Evolutionary conservation across 1,284 basidiomycete genomes (phyloP), one percentile per base, ranked within the genome.

Genomic region (Malassezia dermatis): DNA sequence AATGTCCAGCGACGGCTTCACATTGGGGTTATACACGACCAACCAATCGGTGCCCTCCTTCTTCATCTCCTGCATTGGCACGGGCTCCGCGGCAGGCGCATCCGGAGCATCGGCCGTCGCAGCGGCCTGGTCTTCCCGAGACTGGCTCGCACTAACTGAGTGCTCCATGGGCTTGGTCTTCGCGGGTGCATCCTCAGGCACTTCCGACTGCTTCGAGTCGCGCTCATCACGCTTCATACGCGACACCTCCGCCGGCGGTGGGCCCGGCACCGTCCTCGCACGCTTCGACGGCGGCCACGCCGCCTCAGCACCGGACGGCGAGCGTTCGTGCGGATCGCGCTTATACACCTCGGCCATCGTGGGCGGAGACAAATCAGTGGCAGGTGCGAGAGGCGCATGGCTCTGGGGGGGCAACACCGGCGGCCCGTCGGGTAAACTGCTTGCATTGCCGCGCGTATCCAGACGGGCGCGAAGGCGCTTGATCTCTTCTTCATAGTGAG

Each of bases 21-120:
- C 82, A 66, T 86, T 85, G 13, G 87, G 85, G 74, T 89, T 94
- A 79, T 89, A 95, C 49, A 94, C 82, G 17, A 88, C 89, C 68
- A 91, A 86, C 93, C 93, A 98, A 76, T 96, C 94, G 32, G 79
- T 78, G 0, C 89, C 91, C 73, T 90, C 86, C 76, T 86, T 88
- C 65, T 81, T 81, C 51, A 80, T 68, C 44, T 80, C n/a, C 17
- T 30, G 44, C 6, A 12, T 17, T 11, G 15, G 17, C 32, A 39
- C 24, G 1, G 26, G 7, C 24, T 32, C 26, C 30, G 19, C 39
- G 3, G 35, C 48, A 12, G 37, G 11, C 15, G n/a, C 43, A 8
- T 15, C 26, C 7, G 37, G 12, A 21, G 26, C 31, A 19, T 40
- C 27, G 23, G n/a, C 26, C 13, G 46, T n/a, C 5, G 37, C 11